Conservation (phyloP, 1,284 basidiomycete genomes). For the Uromyces viciae-fabae region DNA sequence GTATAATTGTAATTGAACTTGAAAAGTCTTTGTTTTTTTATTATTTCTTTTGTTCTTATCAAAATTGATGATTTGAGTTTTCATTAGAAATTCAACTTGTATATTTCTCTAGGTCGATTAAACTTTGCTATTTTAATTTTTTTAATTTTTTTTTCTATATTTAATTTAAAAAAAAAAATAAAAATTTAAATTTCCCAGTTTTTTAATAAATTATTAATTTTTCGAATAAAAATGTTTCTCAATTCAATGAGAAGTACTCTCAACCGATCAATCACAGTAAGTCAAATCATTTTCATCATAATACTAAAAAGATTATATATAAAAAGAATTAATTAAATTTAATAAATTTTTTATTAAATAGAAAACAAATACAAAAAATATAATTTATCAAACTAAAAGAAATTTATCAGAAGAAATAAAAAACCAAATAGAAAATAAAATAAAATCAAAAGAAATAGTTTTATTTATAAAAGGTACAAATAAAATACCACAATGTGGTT, state of each 20-base stretch:
- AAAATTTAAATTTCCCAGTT: not conserved
- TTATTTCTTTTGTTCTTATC: not conserved
- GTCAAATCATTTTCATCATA: too few species aligned
- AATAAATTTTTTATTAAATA: not conserved
- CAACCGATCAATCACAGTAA: too few species aligned
- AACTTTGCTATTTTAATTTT: not conserved
- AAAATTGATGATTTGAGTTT: not conserved
- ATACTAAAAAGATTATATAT: not conserved
- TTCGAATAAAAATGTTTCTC: too few species aligned
- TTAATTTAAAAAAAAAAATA: not conserved
- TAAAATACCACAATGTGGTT: constrained; percentile 71
- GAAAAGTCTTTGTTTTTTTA: not conserved
- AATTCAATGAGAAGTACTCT: too few species aligned
- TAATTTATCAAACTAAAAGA: not conserved
- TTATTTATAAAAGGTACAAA: constrained; percentile 90
- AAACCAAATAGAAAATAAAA: not conserved
- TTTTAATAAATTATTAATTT: too few species aligned
- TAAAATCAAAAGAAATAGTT: constrained; percentile 60
- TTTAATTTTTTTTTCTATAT: not conserved
- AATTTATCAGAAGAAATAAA: not conserved
- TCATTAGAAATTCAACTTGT: not conserved
- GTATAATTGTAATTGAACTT: too few species aligned
- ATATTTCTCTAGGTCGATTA: not conserved
- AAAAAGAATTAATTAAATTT: not conserved
- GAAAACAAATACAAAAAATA: not conserved